Evolutionary conservation across 2,329 filamentous ascomycete species (phyloP), one percentile per base, ranked within the genome.

Genomic region (Beauveria rudraprayagi): DNA sequence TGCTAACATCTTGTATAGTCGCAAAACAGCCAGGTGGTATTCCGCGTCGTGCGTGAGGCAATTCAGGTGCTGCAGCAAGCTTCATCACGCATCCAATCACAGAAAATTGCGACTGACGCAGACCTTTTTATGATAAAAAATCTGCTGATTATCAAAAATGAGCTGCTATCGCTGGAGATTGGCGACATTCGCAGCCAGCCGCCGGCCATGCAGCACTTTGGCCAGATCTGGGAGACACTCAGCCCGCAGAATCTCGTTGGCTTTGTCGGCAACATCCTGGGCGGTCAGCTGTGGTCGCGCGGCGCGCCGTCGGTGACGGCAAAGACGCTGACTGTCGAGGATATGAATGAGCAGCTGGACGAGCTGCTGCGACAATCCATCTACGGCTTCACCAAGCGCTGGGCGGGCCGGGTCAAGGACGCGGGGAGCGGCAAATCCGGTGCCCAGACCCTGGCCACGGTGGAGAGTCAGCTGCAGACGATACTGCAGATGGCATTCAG

Each of bases 81-180:
- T 30, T 89, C 92, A 66, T 77, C 81, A 6, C 83, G 84, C 63
- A 88, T 96, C 66, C 83, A 85, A 61, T 82, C 82, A 41, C 85
- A 84, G 64, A 81, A 79, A 65, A 70, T 74, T 61, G 79, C 82
- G 24, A 71, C 87, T 7, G 92, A 97, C 70, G 84, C 89, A 0
- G 90, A 96, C 66, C 82, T 99, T 5, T 99, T 99, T 75, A 87
- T 97, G 69, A 88, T 99, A 68, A 94, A 93, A 67, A 96, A 99
- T 71, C 82, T 99, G 2, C 87, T 99, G 55, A 88, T 97, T 55
- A 83, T 99, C 56, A 97, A 97, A 74, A 95, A 97, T 71, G 91
- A 97, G 71, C 89, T 99, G 56, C 87, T 99, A 28, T 92, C 92
- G 10, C 92, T 99, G 64, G 94, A 99, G 75, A 97, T 99, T 66